Evolutionary conservation across 805 yeast species (phyloP), one percentile per base, ranked within the genome.

Genomic region (Schwanniomyces occidentalis): DNA sequence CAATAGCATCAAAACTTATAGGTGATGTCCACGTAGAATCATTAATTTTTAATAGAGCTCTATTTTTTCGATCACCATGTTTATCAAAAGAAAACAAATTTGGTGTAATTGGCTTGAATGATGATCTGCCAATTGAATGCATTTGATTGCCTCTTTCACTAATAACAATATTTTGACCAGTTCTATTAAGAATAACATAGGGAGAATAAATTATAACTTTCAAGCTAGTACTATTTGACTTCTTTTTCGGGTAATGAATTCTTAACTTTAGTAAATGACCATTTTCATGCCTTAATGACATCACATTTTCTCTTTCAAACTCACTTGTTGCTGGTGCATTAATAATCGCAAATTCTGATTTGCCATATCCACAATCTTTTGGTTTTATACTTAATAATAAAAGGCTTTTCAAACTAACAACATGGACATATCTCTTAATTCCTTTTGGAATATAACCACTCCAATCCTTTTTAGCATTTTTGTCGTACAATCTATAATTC

Each of bases 1-100:
- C 99, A 36, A 91, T 74, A 3, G 95, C 95, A 53, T 90, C 96
- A 49, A 93, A 80, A 54, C 95, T 82, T 30, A 87, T 66, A 2
- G 87, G 85, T 1, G 67, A 55, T 44, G 96, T 84, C 76, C 85
- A 75, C 5, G 70, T 68, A 0, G 95, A 82, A 35, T 84, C 85
- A 0, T 75, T 84, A 14, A 86, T 70, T 40, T 75, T 73, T 5
- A 90, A 49, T 16, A 73, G 51, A 0, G 90, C 95, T 38, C 95
- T 69, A 48, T 83, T 82, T 26, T 71, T 74, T 17, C 80, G 73
- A 32, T 77, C 82, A 8, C 61, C 63, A 21, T 71, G 75, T 9
- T 65, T 66, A 16, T 77, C 82, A 52, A 87, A 91, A 0, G 99
- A 91, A 65, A 93, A 90, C 85, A 93, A 78, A 38, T 75, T 76